These are phyloP conservation scores for Lunularia cruciata DNA, from an alignment of 225 moss, liverwort and hornwort genomes.

Conservation along the genomic window DNA sequence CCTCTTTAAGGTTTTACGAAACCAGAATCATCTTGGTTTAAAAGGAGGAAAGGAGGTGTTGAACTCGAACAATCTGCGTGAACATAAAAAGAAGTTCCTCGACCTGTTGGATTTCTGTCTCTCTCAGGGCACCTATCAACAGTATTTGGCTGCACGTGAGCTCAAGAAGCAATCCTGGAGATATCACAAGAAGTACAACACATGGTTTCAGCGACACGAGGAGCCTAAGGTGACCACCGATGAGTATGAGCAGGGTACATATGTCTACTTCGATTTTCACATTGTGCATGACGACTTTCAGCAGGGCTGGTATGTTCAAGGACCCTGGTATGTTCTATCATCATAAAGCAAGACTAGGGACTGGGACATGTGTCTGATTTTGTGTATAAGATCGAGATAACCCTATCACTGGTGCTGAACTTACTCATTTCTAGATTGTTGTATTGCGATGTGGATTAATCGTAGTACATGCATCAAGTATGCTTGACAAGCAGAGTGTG, in stretches of 20 bases:
- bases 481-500: background rate
- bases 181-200: conserved; percentile 89
- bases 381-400: too few relatives aligned
- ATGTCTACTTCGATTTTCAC: conserved; percentile 94
- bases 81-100: background rate
- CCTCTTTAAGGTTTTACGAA: too few relatives aligned
- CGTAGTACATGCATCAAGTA: background rate
- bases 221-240: conserved; percentile 90
- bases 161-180: conserved; percentile 93
- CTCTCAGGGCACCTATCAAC: conserved; percentile 77
- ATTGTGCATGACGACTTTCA: conserved; percentile 77
- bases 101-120: background rate
- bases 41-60: too few relatives aligned
- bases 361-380: too few relatives aligned
- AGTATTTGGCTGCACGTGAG: conserved; percentile 82
- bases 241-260: conserved; percentile 87
- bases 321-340: too few relatives aligned
- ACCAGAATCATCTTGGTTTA: too few relatives aligned
- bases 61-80: too few relatives aligned
- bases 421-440: too few relatives aligned
- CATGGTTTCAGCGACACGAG: conserved; percentile 91
- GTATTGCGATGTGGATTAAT: background rate
- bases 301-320: conserved; percentile 74
- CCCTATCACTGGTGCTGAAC: too few relatives aligned
- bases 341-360: too few relatives aligned